Percentiles rank a stretch among this genome's conserved stretches.
Conservation (phyloP, 768 basidiomycete species). For the Cubamyces sp. region DNA sequence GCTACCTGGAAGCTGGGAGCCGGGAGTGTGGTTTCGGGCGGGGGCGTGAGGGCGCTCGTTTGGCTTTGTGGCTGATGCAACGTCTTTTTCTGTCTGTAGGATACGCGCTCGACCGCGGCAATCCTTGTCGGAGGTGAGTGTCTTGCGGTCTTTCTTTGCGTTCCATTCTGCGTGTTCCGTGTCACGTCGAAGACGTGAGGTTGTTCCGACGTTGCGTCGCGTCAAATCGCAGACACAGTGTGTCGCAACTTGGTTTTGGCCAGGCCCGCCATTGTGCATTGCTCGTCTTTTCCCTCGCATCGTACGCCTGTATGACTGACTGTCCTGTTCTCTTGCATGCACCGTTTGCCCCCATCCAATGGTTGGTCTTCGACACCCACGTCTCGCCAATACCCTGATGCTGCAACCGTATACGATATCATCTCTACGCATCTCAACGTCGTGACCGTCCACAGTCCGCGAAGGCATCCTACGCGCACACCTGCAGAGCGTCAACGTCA, state of each 20-base stretch:
- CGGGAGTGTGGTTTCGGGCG: no score
- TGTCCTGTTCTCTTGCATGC: neutral
- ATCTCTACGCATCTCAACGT: neutral
- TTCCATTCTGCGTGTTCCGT: neutral
- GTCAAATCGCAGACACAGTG: no score
- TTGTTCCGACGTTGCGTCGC: no score
- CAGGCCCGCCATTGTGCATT: no score
- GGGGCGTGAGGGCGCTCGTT: no score
- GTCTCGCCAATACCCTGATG: no score
- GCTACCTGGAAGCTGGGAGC: neutral
- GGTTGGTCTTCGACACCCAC: no score
- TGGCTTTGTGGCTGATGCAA: no score
- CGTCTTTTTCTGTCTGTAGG: constrained; percentile 29
- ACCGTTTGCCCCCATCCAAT: neutral
- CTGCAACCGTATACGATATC: no score
- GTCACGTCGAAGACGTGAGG: no score
- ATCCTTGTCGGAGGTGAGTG: constrained; percentile 40
- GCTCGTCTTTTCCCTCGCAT: neutral
- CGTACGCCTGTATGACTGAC: neutral
- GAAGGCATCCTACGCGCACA: constrained; percentile 45
- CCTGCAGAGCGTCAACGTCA: constrained; percentile 38
- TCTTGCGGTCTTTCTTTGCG: neutral
- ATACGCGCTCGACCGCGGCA: constrained; percentile 42
- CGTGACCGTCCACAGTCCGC: constrained; percentile 37
- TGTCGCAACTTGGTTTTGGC: no score